A percentile compares a stretch with the other conserved stretches of the same genome.
Evolutionary conservation across 352 stramenopile species (phyloP).

Genomic region (Albugo candida): DNA sequence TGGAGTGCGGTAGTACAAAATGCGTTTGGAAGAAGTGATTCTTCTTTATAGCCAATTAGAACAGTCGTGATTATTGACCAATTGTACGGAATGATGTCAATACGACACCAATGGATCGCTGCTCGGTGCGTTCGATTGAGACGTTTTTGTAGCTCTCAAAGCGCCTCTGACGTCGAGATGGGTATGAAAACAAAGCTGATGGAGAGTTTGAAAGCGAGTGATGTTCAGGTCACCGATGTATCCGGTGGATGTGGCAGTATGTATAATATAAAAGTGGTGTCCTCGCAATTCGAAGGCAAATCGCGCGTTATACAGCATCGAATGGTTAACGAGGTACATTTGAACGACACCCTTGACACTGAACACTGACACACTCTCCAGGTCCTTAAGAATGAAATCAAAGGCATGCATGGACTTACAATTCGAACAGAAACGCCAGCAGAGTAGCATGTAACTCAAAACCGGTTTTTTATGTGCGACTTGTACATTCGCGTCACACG

Average conservation of each 20-base stretch:
- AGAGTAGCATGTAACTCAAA: too few relatives aligned
- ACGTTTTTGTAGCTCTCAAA: slow-evolving; percentile 8
- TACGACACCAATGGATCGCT: background rate
- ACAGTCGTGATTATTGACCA: slow-evolving; percentile 2
- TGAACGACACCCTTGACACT: background rate
- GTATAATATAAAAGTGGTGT: slow-evolving; percentile 77
- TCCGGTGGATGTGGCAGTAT: slow-evolving; percentile 78
- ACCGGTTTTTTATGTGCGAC: too few relatives aligned
- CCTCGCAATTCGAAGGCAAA: slow-evolving; percentile 51
- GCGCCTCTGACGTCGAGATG: slow-evolving; percentile 32
- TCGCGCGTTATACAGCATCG: slow-evolving; percentile 76
- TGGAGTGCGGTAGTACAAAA: slow-evolving; percentile 13
- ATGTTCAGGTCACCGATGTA: slow-evolving; percentile 75
- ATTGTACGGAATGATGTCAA: slow-evolving; percentile 4
- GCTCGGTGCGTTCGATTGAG: background rate
- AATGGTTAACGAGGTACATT: slow-evolving; percentile 62
- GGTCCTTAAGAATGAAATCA: slow-evolving; percentile 72
- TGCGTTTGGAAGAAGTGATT: slow-evolving; percentile 1
- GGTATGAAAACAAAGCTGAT: slow-evolving; percentile 33
- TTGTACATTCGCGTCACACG: too few relatives aligned
- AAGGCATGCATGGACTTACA: slow-evolving; percentile 71
- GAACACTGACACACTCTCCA: slow-evolving; percentile 7
- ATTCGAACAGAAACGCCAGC: slow-evolving; percentile 63
- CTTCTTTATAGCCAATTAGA: slow-evolving; percentile 3
- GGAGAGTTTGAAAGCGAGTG: slow-evolving; percentile 33